phyloP scores from a whole-genome alignment of 345 rosid genomes.

The Anacardium occidentale region DNA sequence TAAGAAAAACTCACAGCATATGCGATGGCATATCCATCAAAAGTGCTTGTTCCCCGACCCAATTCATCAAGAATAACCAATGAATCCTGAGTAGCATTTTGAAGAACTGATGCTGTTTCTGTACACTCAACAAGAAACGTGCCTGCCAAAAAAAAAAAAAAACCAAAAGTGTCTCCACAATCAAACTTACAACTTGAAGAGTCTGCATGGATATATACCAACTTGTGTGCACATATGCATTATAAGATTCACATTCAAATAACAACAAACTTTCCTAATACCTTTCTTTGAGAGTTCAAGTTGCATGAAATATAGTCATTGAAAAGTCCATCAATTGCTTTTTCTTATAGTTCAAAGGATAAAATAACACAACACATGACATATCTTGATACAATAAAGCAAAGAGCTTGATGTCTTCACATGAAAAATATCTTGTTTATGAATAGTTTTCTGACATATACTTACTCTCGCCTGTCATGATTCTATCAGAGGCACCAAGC shows the following conservation, averaged over 20 bases:
- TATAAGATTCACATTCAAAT: conserved; percentile 2
- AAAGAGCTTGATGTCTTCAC: neutral
- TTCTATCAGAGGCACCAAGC: conserved; percentile 89
- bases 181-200: conserved; percentile 17
- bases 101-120: conserved; percentile 96
- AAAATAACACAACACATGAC: neutral
- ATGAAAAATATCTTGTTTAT: neutral
- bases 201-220: neutral
- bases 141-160: conserved; percentile 47
- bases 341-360: neutral
- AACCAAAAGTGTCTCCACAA: neutral
- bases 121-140: conserved; percentile 89
- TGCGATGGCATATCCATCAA: conserved; percentile 95
- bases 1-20: conserved; percentile 57
- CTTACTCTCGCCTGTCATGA: conserved; percentile 97
- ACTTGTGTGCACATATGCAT: neutral
- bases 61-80: conserved; percentile 90
- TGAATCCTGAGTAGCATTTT: conserved; percentile 87
- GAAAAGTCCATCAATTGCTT: neutral
- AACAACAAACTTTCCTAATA: neutral
- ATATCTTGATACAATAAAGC: neutral
- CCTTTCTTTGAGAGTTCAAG: neutral
- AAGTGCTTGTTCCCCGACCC: conserved; percentile 98
- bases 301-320: neutral
- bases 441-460: conserved; percentile 11